Percentiles rank a stretch among this genome's conserved stretches.
These are phyloP conservation scores for Ophiosphaerella narmari DNA, from an alignment of 2,329 filamentous ascomycete species.

Conservation along the genomic window DNA sequence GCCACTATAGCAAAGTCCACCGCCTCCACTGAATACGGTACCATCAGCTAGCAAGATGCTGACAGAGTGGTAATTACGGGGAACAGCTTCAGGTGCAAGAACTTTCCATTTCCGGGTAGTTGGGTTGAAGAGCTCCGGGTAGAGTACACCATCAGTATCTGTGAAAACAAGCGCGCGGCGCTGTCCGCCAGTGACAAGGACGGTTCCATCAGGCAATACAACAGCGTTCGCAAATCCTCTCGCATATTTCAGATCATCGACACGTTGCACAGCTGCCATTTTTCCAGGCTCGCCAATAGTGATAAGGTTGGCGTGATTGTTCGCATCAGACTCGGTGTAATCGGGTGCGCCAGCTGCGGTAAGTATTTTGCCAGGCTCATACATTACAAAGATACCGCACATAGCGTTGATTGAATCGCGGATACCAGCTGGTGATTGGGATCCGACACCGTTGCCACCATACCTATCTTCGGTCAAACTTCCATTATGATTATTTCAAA, in stretches of 20 bases:
- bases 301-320: slow-evolving; percentile 26
- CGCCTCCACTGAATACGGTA: slow-evolving; percentile 29
- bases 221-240: slow-evolving; percentile 31
- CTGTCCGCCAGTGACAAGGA: slow-evolving; percentile 33
- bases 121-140: slow-evolving; percentile 33
- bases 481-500: too few species aligned
- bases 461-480: slow-evolving; percentile 3
- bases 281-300: slow-evolving; percentile 24
- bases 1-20: slow-evolving; percentile 29
- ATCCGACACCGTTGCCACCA: slow-evolving; percentile 5
- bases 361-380: slow-evolving; percentile 32
- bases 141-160: slow-evolving; percentile 24
- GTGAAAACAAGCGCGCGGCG: slow-evolving; percentile 28
- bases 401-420: slow-evolving; percentile 25
- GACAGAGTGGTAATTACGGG: slow-evolving; percentile 32
- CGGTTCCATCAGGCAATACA: slow-evolving; percentile 32
- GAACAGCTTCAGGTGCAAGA: slow-evolving; percentile 27
- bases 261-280: slow-evolving; percentile 24
- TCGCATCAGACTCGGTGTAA: slow-evolving; percentile 27
- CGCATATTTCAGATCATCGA: slow-evolving; percentile 29
- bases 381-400: slow-evolving; percentile 33
- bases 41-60: slow-evolving; percentile 31
- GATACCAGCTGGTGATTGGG: slow-evolving; percentile 22
- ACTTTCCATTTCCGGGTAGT: slow-evolving; percentile 27
- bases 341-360: slow-evolving; percentile 29